Conservation (phyloP, 192 early-diverging fungal species). For the Umbelopsis vinacea region DNA sequence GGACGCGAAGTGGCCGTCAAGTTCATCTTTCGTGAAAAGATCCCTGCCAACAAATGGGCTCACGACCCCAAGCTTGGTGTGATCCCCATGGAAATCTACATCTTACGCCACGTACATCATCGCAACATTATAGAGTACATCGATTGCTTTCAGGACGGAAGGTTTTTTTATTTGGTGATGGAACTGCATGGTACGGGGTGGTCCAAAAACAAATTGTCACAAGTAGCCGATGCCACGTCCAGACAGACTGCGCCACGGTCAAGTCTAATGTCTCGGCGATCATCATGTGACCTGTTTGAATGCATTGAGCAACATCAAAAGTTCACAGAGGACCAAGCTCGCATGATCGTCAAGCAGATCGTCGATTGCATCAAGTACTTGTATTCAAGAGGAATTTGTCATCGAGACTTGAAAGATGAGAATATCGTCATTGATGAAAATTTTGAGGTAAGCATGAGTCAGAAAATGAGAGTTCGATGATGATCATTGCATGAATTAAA, state of each 20-base stretch:
- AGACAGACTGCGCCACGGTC: conserved; percentile 23
- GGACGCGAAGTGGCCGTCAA: conserved; percentile 72
- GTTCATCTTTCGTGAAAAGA: conserved; percentile 66
- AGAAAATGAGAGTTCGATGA: conserved; percentile 3
- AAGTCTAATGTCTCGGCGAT: conserved; percentile 48
- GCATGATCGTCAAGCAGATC: conserved; percentile 73
- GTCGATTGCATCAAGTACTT: conserved; percentile 68
- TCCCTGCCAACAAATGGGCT: conserved; percentile 53
- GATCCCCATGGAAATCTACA: conserved; percentile 61
- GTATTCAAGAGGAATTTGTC: conserved; percentile 65
- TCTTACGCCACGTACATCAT: conserved; percentile 57
- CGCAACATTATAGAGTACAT: conserved; percentile 66
- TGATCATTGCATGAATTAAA: not conserved
- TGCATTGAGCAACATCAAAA: conserved; percentile 71
- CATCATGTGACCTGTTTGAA: conserved; percentile 75
- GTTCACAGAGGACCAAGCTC: conserved; percentile 67
- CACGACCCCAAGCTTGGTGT: conserved; percentile 49
- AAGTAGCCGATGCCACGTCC: conserved; percentile 36
- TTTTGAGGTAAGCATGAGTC: conserved; percentile 32
- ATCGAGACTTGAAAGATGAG: conserved; percentile 85
- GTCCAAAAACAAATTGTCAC: conserved; percentile 28
- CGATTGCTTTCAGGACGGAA: conserved; percentile 49
- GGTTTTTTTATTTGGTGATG: conserved; percentile 61
- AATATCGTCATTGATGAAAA: conserved; percentile 56
- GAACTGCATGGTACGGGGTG: conserved; percentile 62